Conservation (phyloP, 2,329 filamentous ascomycete species). For the Shiraia sp. region DNA sequence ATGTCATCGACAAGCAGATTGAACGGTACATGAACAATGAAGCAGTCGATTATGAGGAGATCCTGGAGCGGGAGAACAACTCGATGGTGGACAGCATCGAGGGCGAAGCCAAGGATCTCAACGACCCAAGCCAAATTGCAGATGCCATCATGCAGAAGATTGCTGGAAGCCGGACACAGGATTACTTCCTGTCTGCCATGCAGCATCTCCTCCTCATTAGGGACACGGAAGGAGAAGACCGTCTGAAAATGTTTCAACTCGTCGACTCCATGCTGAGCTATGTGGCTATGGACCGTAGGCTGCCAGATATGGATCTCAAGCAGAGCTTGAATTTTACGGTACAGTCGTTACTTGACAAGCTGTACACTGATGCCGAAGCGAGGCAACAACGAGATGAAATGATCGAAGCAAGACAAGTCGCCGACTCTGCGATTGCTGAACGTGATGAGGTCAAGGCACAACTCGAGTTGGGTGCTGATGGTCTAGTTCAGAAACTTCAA, state of each 20-base stretch:
- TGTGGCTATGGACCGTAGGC: slow-evolving; percentile 93
- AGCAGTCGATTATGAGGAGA: slow-evolving; percentile 96
- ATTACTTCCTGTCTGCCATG: slow-evolving; percentile 94
- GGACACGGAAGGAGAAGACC: slow-evolving; percentile 89
- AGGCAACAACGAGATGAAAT: slow-evolving; percentile 90
- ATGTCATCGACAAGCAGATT: slow-evolving; percentile 97
- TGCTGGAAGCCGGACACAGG: slow-evolving; percentile 80
- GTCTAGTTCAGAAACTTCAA: slow-evolving; percentile 88
- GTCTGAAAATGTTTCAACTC: slow-evolving; percentile 92
- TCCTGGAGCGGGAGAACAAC: slow-evolving; percentile 86
- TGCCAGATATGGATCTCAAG: slow-evolving; percentile 97
- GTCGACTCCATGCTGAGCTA: slow-evolving; percentile 99
- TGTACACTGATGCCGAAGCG: slow-evolving; percentile 95
- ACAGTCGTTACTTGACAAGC: slow-evolving; percentile 89
- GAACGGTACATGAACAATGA: slow-evolving; percentile 92
- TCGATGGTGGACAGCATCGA: slow-evolving; percentile 88
- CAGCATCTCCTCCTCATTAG: slow-evolving; percentile 93
- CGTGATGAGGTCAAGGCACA: slow-evolving; percentile 91
- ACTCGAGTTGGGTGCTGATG: slow-evolving; percentile 89
- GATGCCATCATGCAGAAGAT: slow-evolving; percentile 90
- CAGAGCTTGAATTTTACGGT: slow-evolving; percentile 98
- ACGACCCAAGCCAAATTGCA: slow-evolving; percentile 88
- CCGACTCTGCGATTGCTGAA: slow-evolving; percentile 93
- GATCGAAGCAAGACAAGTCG: slow-evolving; percentile 85
- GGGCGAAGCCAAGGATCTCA: slow-evolving; percentile 86